Conservation (phyloP, 306 rosid genomes). For the Quercus bicolor region DNA sequence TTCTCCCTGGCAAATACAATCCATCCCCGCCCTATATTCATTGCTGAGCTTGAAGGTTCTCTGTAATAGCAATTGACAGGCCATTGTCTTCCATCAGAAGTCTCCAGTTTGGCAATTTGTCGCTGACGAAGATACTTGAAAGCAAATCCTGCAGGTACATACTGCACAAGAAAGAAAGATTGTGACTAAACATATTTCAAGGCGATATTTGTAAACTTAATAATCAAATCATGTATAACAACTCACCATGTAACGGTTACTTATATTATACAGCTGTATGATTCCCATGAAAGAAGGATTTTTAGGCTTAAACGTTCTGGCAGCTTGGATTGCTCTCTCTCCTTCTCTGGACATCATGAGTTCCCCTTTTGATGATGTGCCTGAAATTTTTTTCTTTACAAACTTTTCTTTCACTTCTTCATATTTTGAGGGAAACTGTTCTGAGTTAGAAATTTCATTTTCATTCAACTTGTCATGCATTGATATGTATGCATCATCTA, state of each 20-base stretch:
- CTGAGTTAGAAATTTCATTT: background rate
- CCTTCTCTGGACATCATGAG: background rate
- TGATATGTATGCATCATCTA: background rate
- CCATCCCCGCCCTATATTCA: no score
- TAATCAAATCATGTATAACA: background rate
- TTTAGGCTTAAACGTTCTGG: background rate
- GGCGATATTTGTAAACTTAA: background rate
- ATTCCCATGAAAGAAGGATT: slow-evolving; percentile 10
- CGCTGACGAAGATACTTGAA: no score
- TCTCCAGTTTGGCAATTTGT: no score
- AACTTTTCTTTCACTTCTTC: background rate
- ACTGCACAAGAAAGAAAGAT: no score
- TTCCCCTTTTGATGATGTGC: background rate
- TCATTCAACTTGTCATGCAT: background rate
- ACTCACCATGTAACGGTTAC: background rate
- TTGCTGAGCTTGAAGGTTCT: no score
- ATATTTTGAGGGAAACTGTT: background rate
- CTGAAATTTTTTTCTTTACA: background rate
- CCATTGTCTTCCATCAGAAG: no score
- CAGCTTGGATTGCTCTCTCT: background rate
- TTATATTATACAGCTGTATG: background rate
- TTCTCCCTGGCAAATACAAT: no score
- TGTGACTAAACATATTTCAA: no score
- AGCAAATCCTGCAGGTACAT: no score
- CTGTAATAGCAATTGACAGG: no score